Evolutionary conservation across 176 grass and related monocot species (phyloP), one percentile per base, ranked within the genome.

Genomic region (Bonia amplexicaulis): DNA sequence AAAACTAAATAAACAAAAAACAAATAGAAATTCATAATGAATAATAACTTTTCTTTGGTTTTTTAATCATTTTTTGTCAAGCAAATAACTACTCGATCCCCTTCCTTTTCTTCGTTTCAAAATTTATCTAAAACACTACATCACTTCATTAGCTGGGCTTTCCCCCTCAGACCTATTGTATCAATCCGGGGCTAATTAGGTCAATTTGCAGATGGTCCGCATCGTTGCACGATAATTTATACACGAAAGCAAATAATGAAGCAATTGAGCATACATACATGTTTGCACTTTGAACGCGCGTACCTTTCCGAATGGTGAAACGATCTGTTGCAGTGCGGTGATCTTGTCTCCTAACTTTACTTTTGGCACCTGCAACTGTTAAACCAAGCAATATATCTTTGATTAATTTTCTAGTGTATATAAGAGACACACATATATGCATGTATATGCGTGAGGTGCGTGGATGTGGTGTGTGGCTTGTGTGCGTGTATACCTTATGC

Each of bases 281-380:
- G 69, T 53, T 31, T 4, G 13, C 55, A 59, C 49, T 12, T 40
- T 8, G 16, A 40, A 22, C 62, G 59, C 47, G 11, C 27, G 47
- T 89, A 92, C 94, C 94, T 97, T 97, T 85, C 94, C 94, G 68
- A 97, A 97, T 52, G 94, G 94, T 60, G 92, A 97, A 76, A 97
- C 94, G 13, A 97, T 94, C 87, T 97, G 94, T 89, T 97, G 94
- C 35, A 97, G 39, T 58, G 90, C 92, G 25, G 92, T 92, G 54
- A 97, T 94, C 83, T 97, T 97, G 66, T 97, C 92, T 49, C 83
- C 87, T 82, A 97, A 72, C 74, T 94, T 97, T 19, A 94, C 92
- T 90, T 97, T 97, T 0, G 94, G 85, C 40, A 84, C 58, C 81
- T 94, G 94, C 26, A 78, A 78, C 83, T 94, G 88, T 40, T 71